Conservation (phyloP, 2,329 filamentous ascomycete species). For the Hansfordia pulvinata region DNA sequence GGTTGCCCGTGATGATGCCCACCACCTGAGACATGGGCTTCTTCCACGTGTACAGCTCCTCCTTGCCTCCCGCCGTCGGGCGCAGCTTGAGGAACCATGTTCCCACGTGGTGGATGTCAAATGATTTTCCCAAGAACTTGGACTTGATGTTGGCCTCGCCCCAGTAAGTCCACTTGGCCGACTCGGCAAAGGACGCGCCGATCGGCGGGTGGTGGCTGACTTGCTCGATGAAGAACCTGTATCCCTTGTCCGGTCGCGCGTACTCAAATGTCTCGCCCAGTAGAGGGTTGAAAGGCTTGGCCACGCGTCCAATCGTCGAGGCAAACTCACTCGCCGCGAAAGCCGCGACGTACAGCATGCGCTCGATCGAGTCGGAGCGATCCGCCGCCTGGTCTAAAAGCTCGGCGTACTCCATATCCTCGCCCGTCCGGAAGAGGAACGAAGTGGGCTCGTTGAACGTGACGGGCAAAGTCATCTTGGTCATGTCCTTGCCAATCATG, state of each 20-base stretch:
- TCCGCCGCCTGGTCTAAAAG: slow-evolving; percentile 82
- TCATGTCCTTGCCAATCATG: slow-evolving; percentile 99
- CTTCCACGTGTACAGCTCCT: slow-evolving; percentile 96
- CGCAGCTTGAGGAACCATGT: slow-evolving; percentile 92
- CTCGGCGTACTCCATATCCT: slow-evolving; percentile 97
- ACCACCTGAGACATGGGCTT: slow-evolving; percentile 97
- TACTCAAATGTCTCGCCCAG: slow-evolving; percentile 97
- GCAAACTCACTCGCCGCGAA: slow-evolving; percentile 96
- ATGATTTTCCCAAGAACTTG: slow-evolving; percentile 95
- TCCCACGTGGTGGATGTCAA: slow-evolving; percentile 90
- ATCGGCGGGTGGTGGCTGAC: slow-evolving; percentile 95
- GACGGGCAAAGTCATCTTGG: slow-evolving; percentile 96
- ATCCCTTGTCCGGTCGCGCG: slow-evolving; percentile 87
- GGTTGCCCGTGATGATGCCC: slow-evolving; percentile 93
- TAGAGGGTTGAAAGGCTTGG: slow-evolving; percentile 95
- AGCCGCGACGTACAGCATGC: slow-evolving; percentile 85
- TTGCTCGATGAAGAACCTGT: slow-evolving; percentile 97
- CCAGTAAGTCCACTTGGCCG: slow-evolving; percentile 91
- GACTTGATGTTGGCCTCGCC: slow-evolving; percentile 91
- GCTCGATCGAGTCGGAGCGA: slow-evolving; percentile 74
- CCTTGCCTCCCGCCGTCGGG: slow-evolving; percentile 58
- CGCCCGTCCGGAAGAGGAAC: slow-evolving; percentile 81
- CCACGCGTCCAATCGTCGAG: slow-evolving; percentile 89
- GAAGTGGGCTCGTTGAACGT: slow-evolving; percentile 99
- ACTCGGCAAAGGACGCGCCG: slow-evolving; percentile 85